Evolutionary conservation across 2,329 filamentous ascomycete species (phyloP).

Genomic region (Aspergillus ibericus): DNA sequence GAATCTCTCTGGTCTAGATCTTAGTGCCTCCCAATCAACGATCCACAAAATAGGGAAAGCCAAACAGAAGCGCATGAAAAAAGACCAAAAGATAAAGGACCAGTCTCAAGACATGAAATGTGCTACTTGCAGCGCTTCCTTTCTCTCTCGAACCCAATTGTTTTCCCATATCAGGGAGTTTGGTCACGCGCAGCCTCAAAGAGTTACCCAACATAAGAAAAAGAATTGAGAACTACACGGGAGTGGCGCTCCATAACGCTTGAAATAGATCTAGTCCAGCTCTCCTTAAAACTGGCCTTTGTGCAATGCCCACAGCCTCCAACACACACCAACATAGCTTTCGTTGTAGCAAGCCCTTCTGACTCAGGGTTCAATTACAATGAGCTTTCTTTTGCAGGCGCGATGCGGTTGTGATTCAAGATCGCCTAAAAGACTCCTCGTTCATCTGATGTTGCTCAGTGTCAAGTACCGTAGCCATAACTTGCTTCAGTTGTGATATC

Average conservation of each 20-base stretch:
- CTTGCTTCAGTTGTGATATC: neutral
- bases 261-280: neutral
- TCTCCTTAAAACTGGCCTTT: neutral
- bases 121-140: constrained; percentile 72
- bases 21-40: constrained; percentile 20
- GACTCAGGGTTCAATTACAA: no score
- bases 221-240: neutral
- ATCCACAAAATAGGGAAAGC: constrained; percentile 50
- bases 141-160: constrained; percentile 70
- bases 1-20: constrained; percentile 17
- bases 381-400: no score
- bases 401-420: no score
- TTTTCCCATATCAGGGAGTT: constrained; percentile 71
- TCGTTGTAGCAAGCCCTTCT: no score
- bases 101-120: constrained; percentile 61
- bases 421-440: no score
- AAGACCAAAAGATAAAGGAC: constrained; percentile 35
- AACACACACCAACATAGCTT: no score
- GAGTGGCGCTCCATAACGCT: no score
- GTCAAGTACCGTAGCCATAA: no score
- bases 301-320: no score
- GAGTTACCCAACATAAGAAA: neutral
- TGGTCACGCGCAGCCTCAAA: constrained; percentile 60
- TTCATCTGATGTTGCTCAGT: no score
- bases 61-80: constrained; percentile 54